These are phyloP conservation scores for Eragrostis curvula DNA, from an alignment of 176 grass and related monocot species.

Conservation along the genomic window DNA sequence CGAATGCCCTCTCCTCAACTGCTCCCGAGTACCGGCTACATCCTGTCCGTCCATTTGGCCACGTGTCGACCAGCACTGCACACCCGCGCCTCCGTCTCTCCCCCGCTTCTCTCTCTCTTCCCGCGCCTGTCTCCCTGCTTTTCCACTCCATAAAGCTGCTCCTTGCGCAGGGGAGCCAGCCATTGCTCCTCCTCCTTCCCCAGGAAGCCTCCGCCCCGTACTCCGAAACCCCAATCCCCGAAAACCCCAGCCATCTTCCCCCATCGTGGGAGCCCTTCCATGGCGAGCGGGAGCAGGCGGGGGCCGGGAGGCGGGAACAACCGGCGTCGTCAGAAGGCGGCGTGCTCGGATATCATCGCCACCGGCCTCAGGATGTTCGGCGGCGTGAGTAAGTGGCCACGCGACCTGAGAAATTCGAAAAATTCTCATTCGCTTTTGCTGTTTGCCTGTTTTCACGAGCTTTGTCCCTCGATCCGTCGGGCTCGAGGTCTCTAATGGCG, in stretches of 20 bases:
- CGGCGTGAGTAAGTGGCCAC: slow-evolving; percentile 11
- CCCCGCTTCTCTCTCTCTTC: too few species aligned
- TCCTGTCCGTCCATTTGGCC: too few species aligned
- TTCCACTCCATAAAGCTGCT: too few species aligned
- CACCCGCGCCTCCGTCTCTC: too few species aligned
- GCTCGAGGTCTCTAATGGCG: neutral
- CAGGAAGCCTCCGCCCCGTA: neutral
- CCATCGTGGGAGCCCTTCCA: neutral
- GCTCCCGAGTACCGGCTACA: too few species aligned
- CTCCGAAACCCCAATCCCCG: neutral
- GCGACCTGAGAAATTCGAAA: neutral
- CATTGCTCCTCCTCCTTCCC: neutral
- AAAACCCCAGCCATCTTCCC: neutral
- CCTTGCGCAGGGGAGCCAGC: too few species aligned
- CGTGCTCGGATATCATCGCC: neutral
- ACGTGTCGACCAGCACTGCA: too few species aligned
- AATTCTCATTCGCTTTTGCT: too few species aligned
- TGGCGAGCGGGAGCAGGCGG: neutral
- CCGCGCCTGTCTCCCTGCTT: neutral
- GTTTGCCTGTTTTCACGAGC: neutral
- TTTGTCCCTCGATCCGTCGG: neutral
- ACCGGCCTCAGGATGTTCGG: neutral
- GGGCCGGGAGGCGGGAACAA: neutral
- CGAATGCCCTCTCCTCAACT: too few species aligned
- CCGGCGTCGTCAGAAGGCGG: neutral